Base-by-base conservation (phyloP, 208 protist genomes). In the Crithidia brevicula region DNA sequence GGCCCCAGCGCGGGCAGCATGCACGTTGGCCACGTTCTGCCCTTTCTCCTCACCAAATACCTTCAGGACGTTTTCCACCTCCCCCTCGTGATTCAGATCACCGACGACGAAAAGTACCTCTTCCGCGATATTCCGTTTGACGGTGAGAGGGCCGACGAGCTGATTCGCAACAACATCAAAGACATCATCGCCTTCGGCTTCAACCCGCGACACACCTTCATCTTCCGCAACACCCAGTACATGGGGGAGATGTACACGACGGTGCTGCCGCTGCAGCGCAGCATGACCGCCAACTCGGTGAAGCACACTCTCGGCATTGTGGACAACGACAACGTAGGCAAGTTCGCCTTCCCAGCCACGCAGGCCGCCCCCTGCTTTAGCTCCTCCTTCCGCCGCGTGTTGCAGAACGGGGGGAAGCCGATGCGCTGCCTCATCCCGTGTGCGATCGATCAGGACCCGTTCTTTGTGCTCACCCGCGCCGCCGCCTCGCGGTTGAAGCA, bases 71-170 rank as follows among this genome's bases (percentile, higher is more conserved):
- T 83, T 9, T 98, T 99, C 60, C 72, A 91, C 27, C 91, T 98
- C 18, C 98, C 98, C n/a, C 70, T 99, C 7, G 98, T 99, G 11
- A 98, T 99, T 64, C 99, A 99, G 78, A 94, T 99, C 72, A 99
- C 99, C 20, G 99, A 99, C 71, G 99, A 99, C 79, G 99, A 99
- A 75, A 99, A 99, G 83, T 99, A 94, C 57, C 88, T 99, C 36
- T 99, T 98, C 74, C 99, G 99, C 57, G 93, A 97, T 68, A 74
- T 96, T 0, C 83, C 83, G 10, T 79, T 98, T 38, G 74, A 80
- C 11, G 69, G 98, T 8, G 86, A 92, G 10, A 82, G 94, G 67
- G 72, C 77, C 9, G 75, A 93, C 30, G 61, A 83, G 22, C 69
- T 98, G n/a, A 93, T 94, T 7, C 46, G 57, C 23, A 94, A 98